Conservation (phyloP, 2,329 filamentous ascomycete species). For the Berkeleyomyces rouxiae region DNA sequence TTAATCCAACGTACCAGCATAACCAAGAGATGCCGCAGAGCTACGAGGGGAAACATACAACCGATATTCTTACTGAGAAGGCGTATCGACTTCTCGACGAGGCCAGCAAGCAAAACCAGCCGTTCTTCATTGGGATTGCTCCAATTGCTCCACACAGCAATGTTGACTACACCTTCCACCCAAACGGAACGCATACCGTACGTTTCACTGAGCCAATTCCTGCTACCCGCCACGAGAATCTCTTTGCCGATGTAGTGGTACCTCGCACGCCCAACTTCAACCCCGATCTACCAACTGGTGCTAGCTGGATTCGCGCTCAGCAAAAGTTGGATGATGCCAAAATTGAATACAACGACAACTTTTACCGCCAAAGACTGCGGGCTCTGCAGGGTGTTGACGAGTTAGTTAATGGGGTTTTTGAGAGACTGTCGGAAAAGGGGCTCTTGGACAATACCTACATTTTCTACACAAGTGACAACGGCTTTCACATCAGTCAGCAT, state of each 20-base stretch:
- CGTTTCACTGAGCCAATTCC: slow-evolving; percentile 21
- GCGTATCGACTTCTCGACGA: slow-evolving; percentile 36
- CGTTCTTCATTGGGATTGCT: slow-evolving; percentile 41
- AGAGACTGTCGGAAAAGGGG: slow-evolving; percentile 19
- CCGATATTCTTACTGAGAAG: slow-evolving; percentile 34
- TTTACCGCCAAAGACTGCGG: slow-evolving; percentile 26
- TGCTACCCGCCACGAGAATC: slow-evolving; percentile 39
- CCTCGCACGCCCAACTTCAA: slow-evolving; percentile 53
- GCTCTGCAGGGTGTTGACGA: slow-evolving; percentile 31
- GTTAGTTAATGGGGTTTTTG: slow-evolving; percentile 25
- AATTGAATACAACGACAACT: slow-evolving; percentile 23
- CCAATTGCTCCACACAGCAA: slow-evolving; percentile 26
- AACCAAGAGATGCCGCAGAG: slow-evolving; percentile 37
- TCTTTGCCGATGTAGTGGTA: slow-evolving; percentile 42
- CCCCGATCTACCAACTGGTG: slow-evolving; percentile 28
- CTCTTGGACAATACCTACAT: slow-evolving; percentile 31
- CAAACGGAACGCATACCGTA: slow-evolving; percentile 6
- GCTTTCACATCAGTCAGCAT: slow-evolving; percentile 37
- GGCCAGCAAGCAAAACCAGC: slow-evolving; percentile 27
- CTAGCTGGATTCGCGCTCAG: slow-evolving; percentile 28
- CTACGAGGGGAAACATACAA: slow-evolving; percentile 35
- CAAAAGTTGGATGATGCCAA: slow-evolving; percentile 20
- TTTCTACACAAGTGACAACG: slow-evolving; percentile 36
- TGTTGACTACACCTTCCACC: slow-evolving; percentile 17
- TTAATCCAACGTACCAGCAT: slow-evolving; percentile 46